These are phyloP conservation scores for Globomyces pollinis-pini DNA, from an alignment of 192 early-diverging fungal species.

Conservation along the genomic window DNA sequence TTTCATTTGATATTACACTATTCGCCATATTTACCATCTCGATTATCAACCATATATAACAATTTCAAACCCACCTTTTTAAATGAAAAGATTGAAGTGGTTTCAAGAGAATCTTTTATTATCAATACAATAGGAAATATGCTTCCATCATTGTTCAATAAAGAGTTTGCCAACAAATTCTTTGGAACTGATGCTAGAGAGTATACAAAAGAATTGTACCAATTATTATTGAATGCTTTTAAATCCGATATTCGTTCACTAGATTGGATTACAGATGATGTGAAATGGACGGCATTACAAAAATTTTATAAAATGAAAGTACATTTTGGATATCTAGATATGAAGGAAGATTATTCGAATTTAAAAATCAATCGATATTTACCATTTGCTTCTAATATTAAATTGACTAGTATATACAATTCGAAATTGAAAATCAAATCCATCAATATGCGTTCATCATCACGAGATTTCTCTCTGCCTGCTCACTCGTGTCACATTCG, in stretches of 20 bases:
- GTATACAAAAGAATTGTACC: background rate
- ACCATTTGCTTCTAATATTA: background rate
- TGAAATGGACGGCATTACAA: slow-evolving; percentile 14
- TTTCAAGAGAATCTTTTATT: background rate
- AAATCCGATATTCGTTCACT: background rate
- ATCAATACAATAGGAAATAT: background rate
- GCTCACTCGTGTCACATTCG: too few species aligned
- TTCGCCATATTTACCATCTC: background rate
- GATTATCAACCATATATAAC: background rate
- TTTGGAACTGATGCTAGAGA: background rate
- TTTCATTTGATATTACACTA: background rate
- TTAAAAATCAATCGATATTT: background rate
- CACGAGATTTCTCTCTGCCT: too few species aligned
- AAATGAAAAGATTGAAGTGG: background rate
- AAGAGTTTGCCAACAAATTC: background rate
- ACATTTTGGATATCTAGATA: slow-evolving; percentile 30
- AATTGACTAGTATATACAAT: slow-evolving; percentile 8
- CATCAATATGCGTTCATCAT: too few species aligned
- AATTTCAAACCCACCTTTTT: background rate
- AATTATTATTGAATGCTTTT: background rate
- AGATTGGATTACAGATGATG: slow-evolving; percentile 15
- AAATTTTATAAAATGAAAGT: slow-evolving; percentile 16
- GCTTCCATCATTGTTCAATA: background rate
- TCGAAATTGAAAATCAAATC: slow-evolving; percentile 16
- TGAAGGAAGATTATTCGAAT: slow-evolving; percentile 17